These are phyloP conservation scores for Candida albicans DNA, from an alignment of 1,139 yeast species.

Conservation along the genomic window DNA sequence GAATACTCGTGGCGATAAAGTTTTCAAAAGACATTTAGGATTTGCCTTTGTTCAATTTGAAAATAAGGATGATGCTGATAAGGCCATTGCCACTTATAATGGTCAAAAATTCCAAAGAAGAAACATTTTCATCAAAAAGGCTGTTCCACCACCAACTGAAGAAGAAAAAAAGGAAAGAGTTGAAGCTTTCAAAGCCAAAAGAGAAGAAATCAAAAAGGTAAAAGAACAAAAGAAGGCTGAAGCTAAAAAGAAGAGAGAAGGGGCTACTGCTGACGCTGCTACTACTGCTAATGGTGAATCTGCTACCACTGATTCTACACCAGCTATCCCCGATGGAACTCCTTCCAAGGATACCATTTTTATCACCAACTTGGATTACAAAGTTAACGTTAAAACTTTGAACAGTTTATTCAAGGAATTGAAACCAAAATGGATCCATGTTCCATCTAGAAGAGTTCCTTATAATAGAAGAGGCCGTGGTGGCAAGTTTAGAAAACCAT, in stretches of 20 bases:
- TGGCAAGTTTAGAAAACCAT: constrained; percentile 30
- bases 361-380: constrained; percentile 57
- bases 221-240: constrained; percentile 21
- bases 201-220: constrained; percentile 25
- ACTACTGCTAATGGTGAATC: constrained; percentile 12
- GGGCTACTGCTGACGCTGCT: constrained; percentile 11
- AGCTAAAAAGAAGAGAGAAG: constrained; percentile 17
- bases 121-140: constrained; percentile 50
- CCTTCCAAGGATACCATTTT: constrained; percentile 57
- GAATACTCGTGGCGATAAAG: constrained; percentile 31
- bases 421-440: constrained; percentile 56
- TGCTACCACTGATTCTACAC: constrained; percentile 15
- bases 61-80: constrained; percentile 47
- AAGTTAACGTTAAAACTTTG: constrained; percentile 45
- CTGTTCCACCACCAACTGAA: constrained; percentile 53
- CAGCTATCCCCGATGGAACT: constrained; percentile 46
- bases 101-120: constrained; percentile 49
- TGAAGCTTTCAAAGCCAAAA: constrained; percentile 39
- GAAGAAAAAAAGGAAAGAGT: constrained; percentile 43
- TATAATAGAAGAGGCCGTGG: constrained; percentile 38
- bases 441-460: constrained; percentile 53
- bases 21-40: constrained; percentile 45
- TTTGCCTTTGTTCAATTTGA: constrained; percentile 56
- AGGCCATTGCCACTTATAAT: constrained; percentile 45
- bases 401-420: constrained; percentile 45